These are phyloP conservation scores for Massospora cicadina DNA, from an alignment of 371 early-diverging fungal species.

Conservation along the genomic window DNA sequence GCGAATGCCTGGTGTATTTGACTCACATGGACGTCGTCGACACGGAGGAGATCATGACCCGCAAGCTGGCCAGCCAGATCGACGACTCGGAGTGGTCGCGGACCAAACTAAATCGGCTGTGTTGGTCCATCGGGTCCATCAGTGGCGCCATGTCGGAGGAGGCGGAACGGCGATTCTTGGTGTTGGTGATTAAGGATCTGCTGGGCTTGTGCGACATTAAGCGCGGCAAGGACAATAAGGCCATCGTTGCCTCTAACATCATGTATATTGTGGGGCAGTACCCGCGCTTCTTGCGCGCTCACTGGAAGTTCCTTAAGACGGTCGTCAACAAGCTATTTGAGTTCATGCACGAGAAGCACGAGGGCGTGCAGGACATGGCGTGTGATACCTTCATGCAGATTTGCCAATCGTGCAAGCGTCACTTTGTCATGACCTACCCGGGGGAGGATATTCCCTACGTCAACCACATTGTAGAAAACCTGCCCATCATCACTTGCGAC, in stretches of 20 bases:
- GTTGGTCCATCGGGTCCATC: slow-evolving; percentile 99
- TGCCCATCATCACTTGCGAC: slow-evolving; percentile 68
- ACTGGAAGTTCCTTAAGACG: slow-evolving; percentile 98
- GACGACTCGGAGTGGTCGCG: slow-evolving; percentile 90
- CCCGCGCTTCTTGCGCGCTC: slow-evolving; percentile 94
- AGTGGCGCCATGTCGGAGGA: slow-evolving; percentile 90
- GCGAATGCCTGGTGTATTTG: slow-evolving; percentile 90
- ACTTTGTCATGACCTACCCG: slow-evolving; percentile 76
- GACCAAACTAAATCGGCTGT: slow-evolving; percentile 92
- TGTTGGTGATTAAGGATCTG: slow-evolving; percentile 92
- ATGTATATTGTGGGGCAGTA: slow-evolving; percentile 99
- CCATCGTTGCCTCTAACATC: slow-evolving; percentile 98
- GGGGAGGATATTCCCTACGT: slow-evolving; percentile 80
- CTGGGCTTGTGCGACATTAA: slow-evolving; percentile 86
- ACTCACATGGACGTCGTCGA: slow-evolving; percentile 87
- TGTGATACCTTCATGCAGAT: slow-evolving; percentile 99
- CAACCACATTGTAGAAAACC: slow-evolving; percentile 71
- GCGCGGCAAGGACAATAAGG: slow-evolving; percentile 97
- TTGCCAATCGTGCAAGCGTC: slow-evolving; percentile 87
- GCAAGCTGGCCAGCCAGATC: slow-evolving; percentile 79
- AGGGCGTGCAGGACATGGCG: slow-evolving; percentile 99
- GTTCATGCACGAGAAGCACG: slow-evolving; percentile 99
- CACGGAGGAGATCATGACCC: slow-evolving; percentile 87
- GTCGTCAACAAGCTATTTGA: slow-evolving; percentile 99
- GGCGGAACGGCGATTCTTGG: slow-evolving; percentile 94